phyloP scores from a whole-genome alignment of 2,329 filamentous ascomycete species.

The Paecilomyces dactylethromorphus region DNA sequence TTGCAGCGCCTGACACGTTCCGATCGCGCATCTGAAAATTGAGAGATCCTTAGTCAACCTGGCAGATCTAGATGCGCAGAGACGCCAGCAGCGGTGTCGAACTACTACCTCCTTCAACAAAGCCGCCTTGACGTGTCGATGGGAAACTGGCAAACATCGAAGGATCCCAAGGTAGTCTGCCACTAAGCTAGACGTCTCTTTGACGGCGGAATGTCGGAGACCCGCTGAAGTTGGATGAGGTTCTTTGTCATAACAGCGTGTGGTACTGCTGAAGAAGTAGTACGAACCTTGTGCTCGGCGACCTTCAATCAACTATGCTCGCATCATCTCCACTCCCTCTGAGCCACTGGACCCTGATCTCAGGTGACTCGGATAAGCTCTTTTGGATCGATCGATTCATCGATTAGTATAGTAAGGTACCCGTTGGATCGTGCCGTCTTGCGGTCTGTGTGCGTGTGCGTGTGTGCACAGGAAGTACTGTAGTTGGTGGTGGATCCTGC shows the following conservation, averaged over 20 bases:
- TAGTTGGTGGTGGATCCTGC: background rate
- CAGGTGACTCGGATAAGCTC: background rate
- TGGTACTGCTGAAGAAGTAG: background rate
- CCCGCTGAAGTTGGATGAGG: background rate
- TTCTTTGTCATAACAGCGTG: background rate
- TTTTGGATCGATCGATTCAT: background rate
- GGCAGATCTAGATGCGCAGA: background rate
- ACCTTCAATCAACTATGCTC: background rate
- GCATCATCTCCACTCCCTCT: background rate
- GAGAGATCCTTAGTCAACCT: background rate
- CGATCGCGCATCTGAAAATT: background rate
- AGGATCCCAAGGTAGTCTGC: background rate
- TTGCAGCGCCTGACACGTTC: background rate
- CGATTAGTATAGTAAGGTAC: background rate
- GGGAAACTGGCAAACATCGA: background rate
- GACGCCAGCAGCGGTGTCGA: background rate
- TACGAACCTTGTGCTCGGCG: background rate
- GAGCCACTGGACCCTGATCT: background rate
- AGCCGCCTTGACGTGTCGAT: background rate
- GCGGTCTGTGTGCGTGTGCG: background rate
- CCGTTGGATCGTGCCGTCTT: background rate
- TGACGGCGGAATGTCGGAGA: background rate
- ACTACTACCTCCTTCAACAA: background rate
- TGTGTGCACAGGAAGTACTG: background rate
- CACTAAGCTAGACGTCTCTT: background rate